Evolutionary conservation across 2,329 filamentous ascomycete genomes (phyloP).

Genomic region (Cercospora canescens): DNA sequence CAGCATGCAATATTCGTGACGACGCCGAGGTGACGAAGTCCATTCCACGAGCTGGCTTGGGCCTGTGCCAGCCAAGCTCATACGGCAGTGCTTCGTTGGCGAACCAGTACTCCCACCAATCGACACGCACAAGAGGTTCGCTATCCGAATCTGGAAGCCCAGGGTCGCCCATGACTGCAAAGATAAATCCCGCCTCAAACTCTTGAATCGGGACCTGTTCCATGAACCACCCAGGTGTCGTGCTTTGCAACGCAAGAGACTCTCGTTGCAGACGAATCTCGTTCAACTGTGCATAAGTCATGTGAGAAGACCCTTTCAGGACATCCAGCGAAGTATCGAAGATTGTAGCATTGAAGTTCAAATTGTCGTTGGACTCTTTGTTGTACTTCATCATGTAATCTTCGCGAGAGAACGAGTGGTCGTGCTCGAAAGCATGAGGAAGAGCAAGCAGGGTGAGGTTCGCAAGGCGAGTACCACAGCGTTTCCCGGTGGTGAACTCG

Average conservation of each 20-base stretch:
- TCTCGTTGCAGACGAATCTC: slow-evolving; percentile 16
- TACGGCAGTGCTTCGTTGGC: slow-evolving; percentile 11
- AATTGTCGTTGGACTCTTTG: slow-evolving; percentile 9
- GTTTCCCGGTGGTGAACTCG: neutral
- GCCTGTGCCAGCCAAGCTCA: slow-evolving; percentile 14
- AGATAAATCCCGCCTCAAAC: slow-evolving; percentile 16
- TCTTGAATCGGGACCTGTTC: slow-evolving; percentile 12
- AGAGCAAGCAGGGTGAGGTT: neutral
- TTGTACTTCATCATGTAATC: slow-evolving; percentile 31
- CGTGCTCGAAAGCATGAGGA: slow-evolving; percentile 53
- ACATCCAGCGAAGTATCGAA: slow-evolving; percentile 14
- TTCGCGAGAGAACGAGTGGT: slow-evolving; percentile 55
- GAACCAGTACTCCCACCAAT: slow-evolving; percentile 20
- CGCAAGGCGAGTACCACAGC: neutral
- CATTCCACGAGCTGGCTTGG: neutral
- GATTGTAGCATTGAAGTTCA: slow-evolving; percentile 12
- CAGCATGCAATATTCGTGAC: neutral
- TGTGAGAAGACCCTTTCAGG: neutral
- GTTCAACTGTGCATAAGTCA: slow-evolving; percentile 10
- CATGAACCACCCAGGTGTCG: slow-evolving; percentile 7
- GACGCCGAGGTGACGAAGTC: slow-evolving; percentile 5
- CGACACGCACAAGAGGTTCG: slow-evolving; percentile 7
- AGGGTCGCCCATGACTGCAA: slow-evolving; percentile 11
- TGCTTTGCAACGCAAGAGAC: neutral
- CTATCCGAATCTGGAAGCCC: neutral